Conservation (phyloP, 1,284 basidiomycete genomes). For the Pseudozyma pruni region DNA sequence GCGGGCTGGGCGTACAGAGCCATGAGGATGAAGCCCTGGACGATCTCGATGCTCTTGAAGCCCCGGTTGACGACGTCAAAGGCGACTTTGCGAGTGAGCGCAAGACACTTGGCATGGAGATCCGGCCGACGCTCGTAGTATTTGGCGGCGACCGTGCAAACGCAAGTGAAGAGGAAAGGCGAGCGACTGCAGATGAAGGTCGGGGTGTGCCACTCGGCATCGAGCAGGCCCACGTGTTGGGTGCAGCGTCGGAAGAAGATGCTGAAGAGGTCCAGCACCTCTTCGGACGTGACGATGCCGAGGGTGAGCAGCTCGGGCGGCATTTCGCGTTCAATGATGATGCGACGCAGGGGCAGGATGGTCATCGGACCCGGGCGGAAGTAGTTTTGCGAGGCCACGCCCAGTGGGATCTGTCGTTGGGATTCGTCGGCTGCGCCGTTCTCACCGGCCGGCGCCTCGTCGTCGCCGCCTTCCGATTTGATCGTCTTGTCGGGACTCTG, state of each 20-base stretch:
- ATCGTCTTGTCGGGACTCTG: slow-evolving; percentile 36
- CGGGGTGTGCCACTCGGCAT: slow-evolving; percentile 67
- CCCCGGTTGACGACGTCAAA: slow-evolving; percentile 74
- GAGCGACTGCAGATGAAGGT: slow-evolving; percentile 65
- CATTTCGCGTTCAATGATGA: slow-evolving; percentile 87
- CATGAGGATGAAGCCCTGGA: slow-evolving; percentile 68
- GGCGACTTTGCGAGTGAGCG: slow-evolving; percentile 88
- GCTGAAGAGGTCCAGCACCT: slow-evolving; percentile 87
- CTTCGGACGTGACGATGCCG: slow-evolving; percentile 80
- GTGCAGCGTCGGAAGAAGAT: slow-evolving; percentile 77
- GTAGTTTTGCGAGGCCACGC: slow-evolving; percentile 89
- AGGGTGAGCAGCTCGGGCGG: slow-evolving; percentile 84
- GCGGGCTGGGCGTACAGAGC: slow-evolving; percentile 68
- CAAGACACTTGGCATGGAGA: slow-evolving; percentile 81
- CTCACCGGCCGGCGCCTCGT: slow-evolving; percentile 11
- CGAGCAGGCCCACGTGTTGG: slow-evolving; percentile 59
- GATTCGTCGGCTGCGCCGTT: slow-evolving; percentile 3
- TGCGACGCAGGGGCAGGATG: slow-evolving; percentile 73
- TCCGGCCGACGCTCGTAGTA: slow-evolving; percentile 87
- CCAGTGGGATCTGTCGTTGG: slow-evolving; percentile 69
- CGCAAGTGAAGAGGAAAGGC: slow-evolving; percentile 69
- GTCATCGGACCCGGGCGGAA: slow-evolving; percentile 84
- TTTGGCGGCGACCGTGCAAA: slow-evolving; percentile 91
- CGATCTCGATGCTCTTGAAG: slow-evolving; percentile 89
- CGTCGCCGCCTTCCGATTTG: slow-evolving; percentile 38